A percentile compares a stretch with the other conserved stretches of the same genome.
phyloP scores from a whole-genome alignment of 345 rosid genomes.

The Populus simonii region DNA sequence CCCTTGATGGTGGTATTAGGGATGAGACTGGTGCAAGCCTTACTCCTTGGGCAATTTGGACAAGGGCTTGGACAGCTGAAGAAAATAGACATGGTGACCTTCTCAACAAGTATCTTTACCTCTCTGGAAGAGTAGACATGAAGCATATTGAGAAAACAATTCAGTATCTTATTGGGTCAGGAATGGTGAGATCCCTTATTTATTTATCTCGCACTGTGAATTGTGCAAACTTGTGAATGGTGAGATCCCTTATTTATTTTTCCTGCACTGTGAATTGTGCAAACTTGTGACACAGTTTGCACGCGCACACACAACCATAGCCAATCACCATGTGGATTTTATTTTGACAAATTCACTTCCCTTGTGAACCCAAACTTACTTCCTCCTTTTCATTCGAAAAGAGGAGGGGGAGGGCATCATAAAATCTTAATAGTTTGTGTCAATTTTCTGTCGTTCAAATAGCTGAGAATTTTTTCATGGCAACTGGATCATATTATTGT shows the following conservation, averaged over 20 bases:
- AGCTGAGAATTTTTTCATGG: too few species aligned
- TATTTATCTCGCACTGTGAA: background rate
- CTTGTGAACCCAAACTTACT: background rate
- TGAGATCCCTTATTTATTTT: conserved; percentile 19
- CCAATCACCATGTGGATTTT: background rate
- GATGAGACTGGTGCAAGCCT: conserved; percentile 31
- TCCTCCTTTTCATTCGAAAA: background rate
- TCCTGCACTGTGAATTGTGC: background rate
- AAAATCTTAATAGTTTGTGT: background rate
- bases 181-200: conserved; percentile 49
- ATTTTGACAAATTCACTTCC: background rate
- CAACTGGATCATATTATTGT: too few species aligned
- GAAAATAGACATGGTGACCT: conserved; percentile 71
- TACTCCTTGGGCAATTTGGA: conserved; percentile 61
- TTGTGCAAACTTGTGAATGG: conserved; percentile 36
- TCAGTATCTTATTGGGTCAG: conserved; percentile 61
- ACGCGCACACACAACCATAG: background rate
- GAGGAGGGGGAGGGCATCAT: background rate
- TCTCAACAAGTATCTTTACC: conserved; percentile 58
- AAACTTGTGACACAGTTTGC: background rate
- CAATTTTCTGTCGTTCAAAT: too few species aligned
- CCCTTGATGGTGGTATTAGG: conserved; percentile 18
- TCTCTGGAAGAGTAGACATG: conserved; percentile 62
- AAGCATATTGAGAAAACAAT: conserved; percentile 62
- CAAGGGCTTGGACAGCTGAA: conserved; percentile 64